Evolutionary conservation across 148 eudicot genomes (phyloP), one percentile per base, ranked within the genome.

Genomic region (Linanthus parryae): DNA sequence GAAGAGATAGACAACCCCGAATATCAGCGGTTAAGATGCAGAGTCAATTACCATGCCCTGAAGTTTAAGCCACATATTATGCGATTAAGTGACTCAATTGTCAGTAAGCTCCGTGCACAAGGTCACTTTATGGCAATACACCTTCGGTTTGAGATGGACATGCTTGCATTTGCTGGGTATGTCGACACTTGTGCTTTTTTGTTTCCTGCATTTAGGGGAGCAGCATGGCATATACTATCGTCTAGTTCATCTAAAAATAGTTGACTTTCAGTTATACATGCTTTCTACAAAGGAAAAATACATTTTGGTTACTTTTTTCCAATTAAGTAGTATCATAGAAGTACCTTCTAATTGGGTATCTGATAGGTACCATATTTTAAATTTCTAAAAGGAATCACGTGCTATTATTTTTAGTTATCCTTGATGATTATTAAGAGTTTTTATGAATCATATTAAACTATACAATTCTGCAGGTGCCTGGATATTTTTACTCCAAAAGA

Each of bases 61-160:
- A 68, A 61, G 65, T 89, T 89, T 48, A 85, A 82, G 73, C 84
- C 84, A 21, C 81, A 79, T 50, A 89, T 89, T 44, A 75, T 89
- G 83, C 78, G 75, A 62, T 59, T 85, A 45, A 77, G 94, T 66
- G 58, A 77, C 54, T 59, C 78, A 41, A 79, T 85, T 45, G 84
- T 82, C 42, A 74, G 67, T 48, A 79, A 59, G 62, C 79, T 84
- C 27, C 84, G 84, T 58, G 57, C 78, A 51, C 80, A 85, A 67
- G 94, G 96, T 59, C 87, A 74, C 62, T 84, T 84, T 73, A 82
- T 89, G 84, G 70, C 94, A 12, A 82, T 89, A 65, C 94, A 89
- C 70, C 97, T 89, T 75, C 87, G 94, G 36, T 85, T 89, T 61
- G 97, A 84, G 77, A 84, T 75, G 90, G 97, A 89, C 65, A 89